Percentiles rank a stretch among this genome's conserved stretches.
Evolutionary conservation across 2,329 filamentous ascomycete species (phyloP).

Genomic region (Cyphellophora attinorum): DNA sequence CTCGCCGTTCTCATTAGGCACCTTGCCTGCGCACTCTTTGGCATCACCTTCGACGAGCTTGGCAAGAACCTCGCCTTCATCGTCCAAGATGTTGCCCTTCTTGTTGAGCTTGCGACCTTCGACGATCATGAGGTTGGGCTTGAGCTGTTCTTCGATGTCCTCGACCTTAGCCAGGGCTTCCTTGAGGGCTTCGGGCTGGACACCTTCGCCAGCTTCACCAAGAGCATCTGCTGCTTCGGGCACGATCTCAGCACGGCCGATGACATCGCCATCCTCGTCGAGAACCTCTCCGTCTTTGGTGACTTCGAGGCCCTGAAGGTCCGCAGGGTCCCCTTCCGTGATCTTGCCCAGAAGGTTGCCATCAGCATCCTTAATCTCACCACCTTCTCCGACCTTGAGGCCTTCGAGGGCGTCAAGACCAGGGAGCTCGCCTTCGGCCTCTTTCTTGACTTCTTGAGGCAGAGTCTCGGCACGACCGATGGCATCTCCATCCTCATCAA

Average conservation of each 20-base stretch:
- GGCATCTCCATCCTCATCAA: slow-evolving; percentile 29
- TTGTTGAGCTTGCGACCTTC: slow-evolving; percentile 27
- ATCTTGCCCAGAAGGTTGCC: slow-evolving; percentile 29
- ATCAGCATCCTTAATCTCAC: slow-evolving; percentile 38
- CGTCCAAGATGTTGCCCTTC: slow-evolving; percentile 23
- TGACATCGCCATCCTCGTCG: slow-evolving; percentile 26
- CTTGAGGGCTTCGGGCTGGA: slow-evolving; percentile 25
- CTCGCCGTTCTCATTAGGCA: slow-evolving; percentile 25
- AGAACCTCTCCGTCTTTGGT: slow-evolving; percentile 31
- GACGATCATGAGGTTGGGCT: slow-evolving; percentile 26
- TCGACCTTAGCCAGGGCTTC: slow-evolving; percentile 34
- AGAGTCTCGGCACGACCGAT: slow-evolving; percentile 26
- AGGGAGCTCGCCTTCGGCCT: slow-evolving; percentile 36
- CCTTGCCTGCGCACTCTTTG: slow-evolving; percentile 23
- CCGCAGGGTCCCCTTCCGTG: slow-evolving; percentile 31
- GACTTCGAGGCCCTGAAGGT: slow-evolving; percentile 28
- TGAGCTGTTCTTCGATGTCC: slow-evolving; percentile 22
- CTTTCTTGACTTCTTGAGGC: slow-evolving; percentile 35
- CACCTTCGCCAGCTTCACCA: slow-evolving; percentile 11
- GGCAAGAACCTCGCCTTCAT: slow-evolving; percentile 28
- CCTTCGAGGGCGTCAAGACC: slow-evolving; percentile 27
- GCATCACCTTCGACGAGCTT: slow-evolving; percentile 30
- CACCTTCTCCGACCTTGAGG: slow-evolving; percentile 41
- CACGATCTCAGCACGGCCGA: slow-evolving; percentile 26
- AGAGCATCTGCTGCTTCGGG: slow-evolving; percentile 20